Conservation (phyloP, 2,329 filamentous ascomycete genomes). For the Nothopassalora personata region DNA sequence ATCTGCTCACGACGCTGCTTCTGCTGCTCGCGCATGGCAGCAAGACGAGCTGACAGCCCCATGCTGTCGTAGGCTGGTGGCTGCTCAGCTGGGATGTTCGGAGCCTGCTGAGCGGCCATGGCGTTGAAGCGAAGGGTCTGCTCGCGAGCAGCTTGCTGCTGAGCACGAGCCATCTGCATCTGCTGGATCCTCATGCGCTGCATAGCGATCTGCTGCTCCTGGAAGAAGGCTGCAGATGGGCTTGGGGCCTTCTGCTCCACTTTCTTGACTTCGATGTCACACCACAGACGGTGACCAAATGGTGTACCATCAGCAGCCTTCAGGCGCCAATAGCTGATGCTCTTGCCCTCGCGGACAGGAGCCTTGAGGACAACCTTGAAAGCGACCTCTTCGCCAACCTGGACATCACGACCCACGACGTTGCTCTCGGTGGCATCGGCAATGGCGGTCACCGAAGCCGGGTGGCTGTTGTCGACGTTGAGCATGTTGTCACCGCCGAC, state of each 20-base stretch:
- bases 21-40: slow-evolving; percentile 26
- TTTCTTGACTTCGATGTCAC: slow-evolving; percentile 67
- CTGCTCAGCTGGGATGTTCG: slow-evolving; percentile 14
- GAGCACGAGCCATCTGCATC: slow-evolving; percentile 26
- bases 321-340: slow-evolving; percentile 94
- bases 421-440: slow-evolving; percentile 78
- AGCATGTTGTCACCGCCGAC: slow-evolving; percentile 97
- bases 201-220: slow-evolving; percentile 8
- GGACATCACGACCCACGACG: slow-evolving; percentile 61
- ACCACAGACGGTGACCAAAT: slow-evolving; percentile 94
- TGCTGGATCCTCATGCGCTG: slow-evolving; percentile 9
- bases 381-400: slow-evolving; percentile 66
- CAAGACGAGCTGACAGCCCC: slow-evolving; percentile 21
- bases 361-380: slow-evolving; percentile 85
- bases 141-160: slow-evolving; percentile 29
- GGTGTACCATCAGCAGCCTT: slow-evolving; percentile 73
- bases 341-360: slow-evolving; percentile 67
- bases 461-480: slow-evolving; percentile 72
- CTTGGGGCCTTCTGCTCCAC: slow-evolving; percentile 13
- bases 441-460: slow-evolving; percentile 72
- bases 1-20: slow-evolving; percentile 35
- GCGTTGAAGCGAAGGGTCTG: slow-evolving; percentile 1
- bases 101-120: slow-evolving; percentile 3
- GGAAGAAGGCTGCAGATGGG: neutral
- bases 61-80: slow-evolving; percentile 20